Percentiles rank a stretch among this genome's conserved stretches.
Evolutionary conservation across 2,329 filamentous ascomycete genomes (phyloP).

Genomic region (Colletotrichum musae): DNA sequence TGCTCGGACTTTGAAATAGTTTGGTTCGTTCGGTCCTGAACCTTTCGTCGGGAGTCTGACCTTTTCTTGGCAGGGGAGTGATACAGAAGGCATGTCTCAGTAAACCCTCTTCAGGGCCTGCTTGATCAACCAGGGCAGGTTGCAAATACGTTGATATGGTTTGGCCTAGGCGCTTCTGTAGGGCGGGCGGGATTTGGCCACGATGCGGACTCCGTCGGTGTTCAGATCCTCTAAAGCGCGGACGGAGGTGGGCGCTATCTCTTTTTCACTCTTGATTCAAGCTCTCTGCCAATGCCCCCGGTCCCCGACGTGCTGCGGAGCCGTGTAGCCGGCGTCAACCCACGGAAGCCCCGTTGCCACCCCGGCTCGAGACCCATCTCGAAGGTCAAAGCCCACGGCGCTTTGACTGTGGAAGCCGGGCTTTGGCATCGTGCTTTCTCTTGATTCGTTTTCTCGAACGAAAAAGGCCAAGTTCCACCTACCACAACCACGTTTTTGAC

Average conservation of each 20-base stretch:
- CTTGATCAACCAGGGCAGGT: too few species aligned
- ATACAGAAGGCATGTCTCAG: too few species aligned
- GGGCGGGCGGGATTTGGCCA: too few species aligned
- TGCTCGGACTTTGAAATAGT: too few species aligned
- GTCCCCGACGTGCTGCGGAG: conserved; percentile 2
- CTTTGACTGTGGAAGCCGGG: conserved; percentile 12
- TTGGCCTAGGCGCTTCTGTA: too few species aligned
- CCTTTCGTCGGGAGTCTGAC: too few species aligned
- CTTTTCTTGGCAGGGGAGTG: too few species aligned
- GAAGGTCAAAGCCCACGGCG: conserved; percentile 23
- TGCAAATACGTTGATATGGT: too few species aligned
- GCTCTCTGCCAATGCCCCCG: neutral
- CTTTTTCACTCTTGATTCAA: neutral
- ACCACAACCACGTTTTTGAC: conserved; percentile 12
- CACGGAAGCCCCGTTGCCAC: conserved; percentile 5
- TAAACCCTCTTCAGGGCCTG: too few species aligned
- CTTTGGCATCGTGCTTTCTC: conserved; percentile 5
- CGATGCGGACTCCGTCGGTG: too few species aligned
- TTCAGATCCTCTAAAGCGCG: neutral
- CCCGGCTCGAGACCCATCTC: conserved; percentile 12
- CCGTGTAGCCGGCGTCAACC: neutral
- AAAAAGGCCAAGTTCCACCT: conserved; percentile 7
- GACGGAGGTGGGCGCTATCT: neutral
- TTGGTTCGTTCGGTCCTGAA: too few species aligned
- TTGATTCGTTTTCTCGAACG: conserved; percentile 5